Evolutionary conservation across 768 basidiomycete genomes (phyloP).

Genomic region (Phanerodontia chrysosporium): DNA sequence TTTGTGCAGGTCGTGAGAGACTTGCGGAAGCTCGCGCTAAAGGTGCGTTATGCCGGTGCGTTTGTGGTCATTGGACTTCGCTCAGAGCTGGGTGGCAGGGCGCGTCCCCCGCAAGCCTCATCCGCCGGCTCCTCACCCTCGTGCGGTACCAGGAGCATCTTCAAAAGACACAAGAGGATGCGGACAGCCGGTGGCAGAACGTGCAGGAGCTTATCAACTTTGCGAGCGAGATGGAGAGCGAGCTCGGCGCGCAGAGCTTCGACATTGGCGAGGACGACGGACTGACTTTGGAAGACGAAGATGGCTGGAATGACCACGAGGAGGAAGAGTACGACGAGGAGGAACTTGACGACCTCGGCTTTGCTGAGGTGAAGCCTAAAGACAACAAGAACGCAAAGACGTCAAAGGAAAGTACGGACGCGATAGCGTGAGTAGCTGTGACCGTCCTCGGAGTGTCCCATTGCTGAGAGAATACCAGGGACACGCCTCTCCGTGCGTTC

Average conservation of each 20-base stretch:
- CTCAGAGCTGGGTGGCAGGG: conserved; percentile 37
- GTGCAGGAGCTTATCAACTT: conserved; percentile 81
- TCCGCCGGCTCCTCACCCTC: conserved; percentile 51
- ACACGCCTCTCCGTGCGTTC: conserved; percentile 63
- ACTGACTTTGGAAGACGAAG: conserved; percentile 3
- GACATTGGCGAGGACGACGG: conserved; percentile 14
- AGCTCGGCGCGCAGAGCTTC: conserved; percentile 19
- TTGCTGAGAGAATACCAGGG: conserved; percentile 2
- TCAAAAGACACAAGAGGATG: conserved; percentile 67
- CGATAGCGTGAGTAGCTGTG: background rate
- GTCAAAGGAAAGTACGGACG: background rate
- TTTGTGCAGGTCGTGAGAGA: conserved; percentile 57
- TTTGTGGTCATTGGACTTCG: background rate
- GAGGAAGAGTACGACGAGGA: conserved; percentile 13
- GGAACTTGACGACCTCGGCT: conserved; percentile 9
- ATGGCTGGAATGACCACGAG: conserved; percentile 4
- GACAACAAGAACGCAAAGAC: background rate
- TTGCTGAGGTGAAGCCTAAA: conserved; percentile 4
- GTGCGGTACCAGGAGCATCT: conserved; percentile 67
- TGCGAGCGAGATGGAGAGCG: conserved; percentile 50
- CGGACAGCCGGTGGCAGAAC: conserved; percentile 79
- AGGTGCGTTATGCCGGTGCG: conserved; percentile 37
- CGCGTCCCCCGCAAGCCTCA: conserved; percentile 55
- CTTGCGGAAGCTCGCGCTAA: conserved; percentile 47
- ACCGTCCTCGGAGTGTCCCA: background rate